Evolutionary conservation across 2,329 filamentous ascomycete species (phyloP).

Genomic region (Aphanoascus verrucosus): DNA sequence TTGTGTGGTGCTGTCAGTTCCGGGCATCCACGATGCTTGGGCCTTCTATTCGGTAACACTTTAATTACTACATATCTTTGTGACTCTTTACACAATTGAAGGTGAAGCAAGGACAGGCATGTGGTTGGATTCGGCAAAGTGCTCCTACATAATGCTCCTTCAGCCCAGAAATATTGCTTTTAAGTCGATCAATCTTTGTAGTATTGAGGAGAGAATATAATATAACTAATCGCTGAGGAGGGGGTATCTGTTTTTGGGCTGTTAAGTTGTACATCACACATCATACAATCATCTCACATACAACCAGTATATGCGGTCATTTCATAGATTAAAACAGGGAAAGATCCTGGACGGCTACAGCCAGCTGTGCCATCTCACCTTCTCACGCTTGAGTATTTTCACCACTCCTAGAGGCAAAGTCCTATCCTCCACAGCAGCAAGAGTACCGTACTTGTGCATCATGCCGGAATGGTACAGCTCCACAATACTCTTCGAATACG

Average conservation of each 20-base stretch:
- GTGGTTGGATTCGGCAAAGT: too few species aligned
- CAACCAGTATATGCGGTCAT: background rate
- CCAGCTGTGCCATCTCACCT: constrained; percentile 34
- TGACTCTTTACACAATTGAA: too few species aligned
- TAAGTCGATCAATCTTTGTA: background rate
- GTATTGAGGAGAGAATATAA: background rate
- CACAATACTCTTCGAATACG: constrained; percentile 37
- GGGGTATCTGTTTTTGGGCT: background rate
- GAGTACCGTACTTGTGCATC: constrained; percentile 31
- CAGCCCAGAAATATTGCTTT: too few species aligned
- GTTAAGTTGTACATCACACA: background rate
- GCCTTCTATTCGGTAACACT: too few species aligned
- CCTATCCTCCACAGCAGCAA: constrained; percentile 33
- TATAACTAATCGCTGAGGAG: background rate
- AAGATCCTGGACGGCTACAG: background rate
- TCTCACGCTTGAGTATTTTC: constrained; percentile 33
- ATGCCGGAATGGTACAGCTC: constrained; percentile 34
- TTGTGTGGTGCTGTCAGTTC: too few species aligned
- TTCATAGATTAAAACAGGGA: background rate
- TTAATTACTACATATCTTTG: too few species aligned
- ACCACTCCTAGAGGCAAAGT: constrained; percentile 36
- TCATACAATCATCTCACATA: background rate
- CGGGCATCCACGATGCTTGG: too few species aligned
- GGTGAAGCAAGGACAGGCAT: too few species aligned
- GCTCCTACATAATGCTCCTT: too few species aligned